Percentiles rank a stretch among this genome's conserved stretches.
These are phyloP conservation scores for Leptographium galeiforme DNA, from an alignment of 2,329 filamentous ascomycete species.

Conservation along the genomic window DNA sequence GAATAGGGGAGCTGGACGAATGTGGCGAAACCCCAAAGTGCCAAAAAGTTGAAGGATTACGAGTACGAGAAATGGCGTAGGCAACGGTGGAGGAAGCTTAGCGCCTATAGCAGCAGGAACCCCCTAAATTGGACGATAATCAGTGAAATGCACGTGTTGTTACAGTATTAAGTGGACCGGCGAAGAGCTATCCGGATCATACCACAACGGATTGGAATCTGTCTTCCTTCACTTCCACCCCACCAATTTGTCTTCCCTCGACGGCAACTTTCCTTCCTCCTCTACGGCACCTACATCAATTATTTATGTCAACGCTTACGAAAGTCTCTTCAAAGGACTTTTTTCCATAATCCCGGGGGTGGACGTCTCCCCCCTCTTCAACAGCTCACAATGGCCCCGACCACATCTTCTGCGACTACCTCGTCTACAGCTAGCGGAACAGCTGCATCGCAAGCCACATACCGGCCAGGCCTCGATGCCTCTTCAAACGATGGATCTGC, in stretches of 20 bases:
- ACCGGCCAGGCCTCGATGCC: neutral
- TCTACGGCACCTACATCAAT: neutral
- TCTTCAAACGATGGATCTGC: neutral
- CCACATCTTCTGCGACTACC: neutral
- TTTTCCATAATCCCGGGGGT: neutral
- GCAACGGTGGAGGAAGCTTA: neutral
- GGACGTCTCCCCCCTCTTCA: neutral
- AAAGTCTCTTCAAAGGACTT: neutral
- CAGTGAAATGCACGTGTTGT: neutral
- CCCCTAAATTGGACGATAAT: neutral
- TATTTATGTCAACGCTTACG: neutral
- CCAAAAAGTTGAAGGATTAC: too few species aligned
- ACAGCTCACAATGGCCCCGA: neutral
- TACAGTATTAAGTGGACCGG: slow-evolving; percentile 1
- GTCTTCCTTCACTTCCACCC: neutral
- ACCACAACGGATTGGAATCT: neutral
- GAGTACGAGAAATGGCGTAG: neutral
- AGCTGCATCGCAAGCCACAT: neutral
- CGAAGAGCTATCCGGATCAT: slow-evolving; percentile 7
- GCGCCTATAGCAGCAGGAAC: neutral
- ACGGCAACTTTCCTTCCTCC: neutral
- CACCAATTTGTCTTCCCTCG: neutral
- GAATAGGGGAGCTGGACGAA: neutral
- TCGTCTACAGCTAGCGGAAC: neutral
- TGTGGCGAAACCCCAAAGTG: neutral